phyloP scores from a whole-genome alignment of 106 monocot species.

The Chionographis japonica region DNA sequence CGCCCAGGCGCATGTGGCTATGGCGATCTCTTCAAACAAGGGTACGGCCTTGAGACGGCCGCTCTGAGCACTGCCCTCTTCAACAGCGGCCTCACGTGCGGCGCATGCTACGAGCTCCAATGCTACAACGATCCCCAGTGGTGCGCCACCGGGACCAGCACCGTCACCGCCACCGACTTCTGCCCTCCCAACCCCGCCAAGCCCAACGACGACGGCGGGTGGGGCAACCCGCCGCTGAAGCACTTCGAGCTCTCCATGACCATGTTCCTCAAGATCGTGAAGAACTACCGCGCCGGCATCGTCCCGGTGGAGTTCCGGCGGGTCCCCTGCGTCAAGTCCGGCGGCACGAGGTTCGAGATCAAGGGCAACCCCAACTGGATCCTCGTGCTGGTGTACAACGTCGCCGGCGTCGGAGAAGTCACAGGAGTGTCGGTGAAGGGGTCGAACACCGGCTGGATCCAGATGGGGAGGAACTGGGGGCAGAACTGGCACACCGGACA shows the following conservation, averaged over 20 bases:
- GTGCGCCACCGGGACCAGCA: conserved; percentile 28
- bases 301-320: conserved; percentile 4
- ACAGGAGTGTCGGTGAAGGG: conserved; percentile 38
- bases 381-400: conserved; percentile 42
- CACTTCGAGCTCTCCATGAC: conserved; percentile 53
- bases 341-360: conserved; percentile 49
- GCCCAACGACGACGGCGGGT: conserved; percentile 34
- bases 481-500: conserved; percentile 36
- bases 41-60: conserved; percentile 28
- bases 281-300: conserved; percentile 34
- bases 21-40: conserved; percentile 26
- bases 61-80: conserved; percentile 44
- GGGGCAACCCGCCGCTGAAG: conserved; percentile 13
- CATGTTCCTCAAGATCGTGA: conserved; percentile 42
- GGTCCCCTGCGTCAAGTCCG: conserved; percentile 29
- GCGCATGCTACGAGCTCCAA: conserved; percentile 40
- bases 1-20: conserved; percentile 32
- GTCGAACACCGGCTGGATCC: conserved; percentile 20
- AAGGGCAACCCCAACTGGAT: conserved; percentile 23
- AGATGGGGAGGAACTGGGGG: conserved; percentile 37
- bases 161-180: conserved; percentile 52
- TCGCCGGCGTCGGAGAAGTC: conserved; percentile 48
- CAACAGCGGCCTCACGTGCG: conserved; percentile 38
- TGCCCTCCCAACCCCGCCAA: conserved; percentile 31
- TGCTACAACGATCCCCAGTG: conserved; percentile 25